Percentiles rank a stretch among this genome's conserved stretches.
phyloP scores from a whole-genome alignment of 2,329 filamentous ascomycete genomes.

The Aspergillus quadrilineatus region DNA sequence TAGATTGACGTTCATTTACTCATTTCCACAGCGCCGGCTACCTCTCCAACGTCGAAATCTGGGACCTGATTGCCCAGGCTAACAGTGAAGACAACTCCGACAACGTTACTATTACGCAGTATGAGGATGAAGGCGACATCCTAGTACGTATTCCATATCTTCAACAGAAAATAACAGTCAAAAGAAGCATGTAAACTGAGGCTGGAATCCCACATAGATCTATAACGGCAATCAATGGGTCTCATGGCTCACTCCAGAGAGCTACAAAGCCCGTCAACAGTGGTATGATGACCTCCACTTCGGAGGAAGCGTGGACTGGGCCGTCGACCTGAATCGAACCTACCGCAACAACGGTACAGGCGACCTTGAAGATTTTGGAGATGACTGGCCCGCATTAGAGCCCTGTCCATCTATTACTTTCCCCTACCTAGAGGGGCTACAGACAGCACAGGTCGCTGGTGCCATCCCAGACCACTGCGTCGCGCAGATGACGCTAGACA shows the following conservation, averaged over 20 bases:
- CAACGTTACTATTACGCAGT: neutral
- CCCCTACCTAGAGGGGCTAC: neutral
- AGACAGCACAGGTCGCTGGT: neutral
- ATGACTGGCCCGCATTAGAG: neutral
- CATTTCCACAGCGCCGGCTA: neutral
- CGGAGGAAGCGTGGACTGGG: conserved; percentile 39
- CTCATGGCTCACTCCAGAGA: conserved; percentile 29
- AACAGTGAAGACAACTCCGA: neutral
- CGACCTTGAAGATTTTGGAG: neutral
- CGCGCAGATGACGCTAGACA: neutral
- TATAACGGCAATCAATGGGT: conserved; percentile 26
- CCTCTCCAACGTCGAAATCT: conserved; percentile 1
- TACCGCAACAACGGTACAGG: neutral
- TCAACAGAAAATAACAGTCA: neutral
- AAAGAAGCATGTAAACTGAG: neutral
- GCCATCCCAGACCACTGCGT: neutral
- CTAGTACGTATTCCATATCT: neutral
- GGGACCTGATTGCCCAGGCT: neutral
- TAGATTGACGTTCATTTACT: neutral
- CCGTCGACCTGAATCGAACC: conserved; percentile 28
- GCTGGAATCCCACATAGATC: neutral
- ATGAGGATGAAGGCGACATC: conserved; percentile 3
- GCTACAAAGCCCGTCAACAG: conserved; percentile 22
- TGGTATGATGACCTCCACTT: conserved; percentile 29
- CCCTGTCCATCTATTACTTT: neutral